A percentile compares a stretch with the other conserved stretches of the same genome.
Conservation (phyloP, 2,329 filamentous ascomycete species). For the Amauroascus niger region DNA sequence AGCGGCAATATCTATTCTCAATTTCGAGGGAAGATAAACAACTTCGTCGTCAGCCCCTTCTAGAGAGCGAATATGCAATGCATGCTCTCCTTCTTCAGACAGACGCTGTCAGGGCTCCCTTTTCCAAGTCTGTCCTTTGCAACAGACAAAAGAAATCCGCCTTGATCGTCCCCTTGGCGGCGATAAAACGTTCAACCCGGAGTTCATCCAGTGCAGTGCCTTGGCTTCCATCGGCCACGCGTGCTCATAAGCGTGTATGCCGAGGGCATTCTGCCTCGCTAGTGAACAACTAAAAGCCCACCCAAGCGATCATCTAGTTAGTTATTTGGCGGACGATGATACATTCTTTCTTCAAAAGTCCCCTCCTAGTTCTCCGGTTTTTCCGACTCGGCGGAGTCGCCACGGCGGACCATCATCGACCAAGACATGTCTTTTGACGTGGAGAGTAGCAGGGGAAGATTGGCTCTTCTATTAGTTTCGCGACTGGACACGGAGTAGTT, state of each 20-base stretch:
- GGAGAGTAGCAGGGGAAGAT: neutral
- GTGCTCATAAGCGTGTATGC: neutral
- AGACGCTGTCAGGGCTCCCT: conserved; percentile 4
- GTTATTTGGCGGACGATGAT: too few relatives aligned
- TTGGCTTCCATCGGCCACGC: neutral
- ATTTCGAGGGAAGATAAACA: neutral
- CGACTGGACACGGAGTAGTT: neutral
- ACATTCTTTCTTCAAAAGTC: too few relatives aligned
- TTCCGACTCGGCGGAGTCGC: neutral
- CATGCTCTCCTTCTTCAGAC: conserved; percentile 7
- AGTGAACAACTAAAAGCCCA: too few relatives aligned
- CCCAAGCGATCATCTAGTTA: conserved; percentile 2
- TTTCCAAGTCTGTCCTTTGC: neutral
- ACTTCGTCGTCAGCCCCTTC: neutral
- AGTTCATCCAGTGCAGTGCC: neutral
- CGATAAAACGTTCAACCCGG: neutral
- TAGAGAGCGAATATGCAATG: conserved; percentile 1
- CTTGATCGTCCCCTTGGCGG: conserved; percentile 5
- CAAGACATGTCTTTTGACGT: neutral
- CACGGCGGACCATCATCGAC: neutral
- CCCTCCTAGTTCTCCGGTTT: neutral
- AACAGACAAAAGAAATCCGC: neutral
- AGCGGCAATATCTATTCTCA: conserved; percentile 2
- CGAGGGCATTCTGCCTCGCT: neutral
- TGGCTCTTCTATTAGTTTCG: neutral